Evolutionary conservation across 2,329 filamentous ascomycete species (phyloP), one percentile per base, ranked within the genome.

Genomic region (Teratosphaeria pseudoeucalypti): DNA sequence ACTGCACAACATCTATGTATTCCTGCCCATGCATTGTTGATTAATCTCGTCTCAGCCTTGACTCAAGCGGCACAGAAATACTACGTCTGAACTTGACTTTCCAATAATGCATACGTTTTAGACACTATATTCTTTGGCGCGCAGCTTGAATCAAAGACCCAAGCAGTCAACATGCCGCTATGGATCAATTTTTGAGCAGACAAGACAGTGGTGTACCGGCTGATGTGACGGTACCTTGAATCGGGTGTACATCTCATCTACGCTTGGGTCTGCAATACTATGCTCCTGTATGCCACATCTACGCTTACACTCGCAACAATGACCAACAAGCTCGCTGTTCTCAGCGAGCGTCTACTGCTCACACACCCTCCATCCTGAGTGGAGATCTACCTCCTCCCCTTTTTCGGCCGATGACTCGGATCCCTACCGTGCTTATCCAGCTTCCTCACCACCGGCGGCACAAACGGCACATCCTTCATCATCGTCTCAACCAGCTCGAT

Each of bases 401-500:
- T 68, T 62, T 72, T 72, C 19, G 70, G 67, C 49, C 72, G 66
- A 67, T 73, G 72, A 57, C 68, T 68, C 23, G 68, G 66, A 63
- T 74, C 72, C 58, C 72, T 63, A 7, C 72, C 72, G 60, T 73
- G 67, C 62, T 69, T 71, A 61, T 74, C 71, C 61, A 72, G 56
- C 60, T 65, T 70, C 59, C 67, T 65, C 43, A 69, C 69, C 37
- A 66, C 64, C 49, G 72, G 71, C 57, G 71, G 71, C 43, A 71
- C 68, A 57, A 73, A 73, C n/a, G 66, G 63, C 47, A 64, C 62
- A 37, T 63, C 62, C 59, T 65, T 65, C 43, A 71, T 54, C 59
- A 60, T 56, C 56, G 61, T 57, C 62, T 73, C 64, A 63, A 74
- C 66, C 57, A 66, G 67, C 55, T 63, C 61, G 56, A 75, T 66